phyloP scores from a whole-genome alignment of 2,329 filamentous ascomycete species.

The Botrytis sinoallii region DNA sequence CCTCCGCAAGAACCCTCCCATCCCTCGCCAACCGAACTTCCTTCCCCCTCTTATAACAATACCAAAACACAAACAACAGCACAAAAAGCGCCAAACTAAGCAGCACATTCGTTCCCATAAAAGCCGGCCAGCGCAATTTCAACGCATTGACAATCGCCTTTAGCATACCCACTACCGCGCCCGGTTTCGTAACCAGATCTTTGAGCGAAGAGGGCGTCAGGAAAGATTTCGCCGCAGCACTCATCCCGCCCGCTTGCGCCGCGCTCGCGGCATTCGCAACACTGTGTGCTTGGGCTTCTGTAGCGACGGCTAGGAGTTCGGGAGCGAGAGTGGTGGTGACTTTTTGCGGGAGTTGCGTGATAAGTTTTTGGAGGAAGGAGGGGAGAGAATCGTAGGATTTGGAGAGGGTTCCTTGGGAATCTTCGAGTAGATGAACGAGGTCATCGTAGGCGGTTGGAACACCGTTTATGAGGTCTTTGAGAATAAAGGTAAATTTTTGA shows the following conservation, averaged over 20 bases:
- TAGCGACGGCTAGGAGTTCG: constrained; percentile 75
- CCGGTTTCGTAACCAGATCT: constrained; percentile 78
- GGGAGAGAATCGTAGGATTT: constrained; percentile 67
- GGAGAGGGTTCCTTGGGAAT: constrained; percentile 58
- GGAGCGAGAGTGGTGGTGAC: constrained; percentile 73
- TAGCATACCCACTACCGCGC: constrained; percentile 79
- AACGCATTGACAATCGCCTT: constrained; percentile 88
- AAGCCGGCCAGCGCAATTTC: constrained; percentile 82
- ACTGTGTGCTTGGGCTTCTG: constrained; percentile 58
- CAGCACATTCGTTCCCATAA: constrained; percentile 86
- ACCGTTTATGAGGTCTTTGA: constrained; percentile 89
- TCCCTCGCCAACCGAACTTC: constrained; percentile 65
- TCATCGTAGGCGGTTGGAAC: constrained; percentile 92
- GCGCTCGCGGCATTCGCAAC: constrained; percentile 21
- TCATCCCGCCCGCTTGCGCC: constrained; percentile 36
- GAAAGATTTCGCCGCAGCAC: constrained; percentile 62
- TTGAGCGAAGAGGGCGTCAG: constrained; percentile 70
- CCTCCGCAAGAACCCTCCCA: constrained; percentile 4
- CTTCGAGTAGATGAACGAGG: constrained; percentile 62
- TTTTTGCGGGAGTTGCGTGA: constrained; percentile 80
- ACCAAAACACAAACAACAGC: constrained; percentile 90
- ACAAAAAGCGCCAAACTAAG: constrained; percentile 86
- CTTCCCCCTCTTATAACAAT: constrained; percentile 91
- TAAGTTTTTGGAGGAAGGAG: constrained; percentile 76
- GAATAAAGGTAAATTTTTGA: constrained; percentile 79